Percentiles rank a stretch among this genome's conserved stretches.
These are phyloP conservation scores for Oryza meridionalis DNA, from an alignment of 176 grass and related monocot genomes.

Conservation along the genomic window DNA sequence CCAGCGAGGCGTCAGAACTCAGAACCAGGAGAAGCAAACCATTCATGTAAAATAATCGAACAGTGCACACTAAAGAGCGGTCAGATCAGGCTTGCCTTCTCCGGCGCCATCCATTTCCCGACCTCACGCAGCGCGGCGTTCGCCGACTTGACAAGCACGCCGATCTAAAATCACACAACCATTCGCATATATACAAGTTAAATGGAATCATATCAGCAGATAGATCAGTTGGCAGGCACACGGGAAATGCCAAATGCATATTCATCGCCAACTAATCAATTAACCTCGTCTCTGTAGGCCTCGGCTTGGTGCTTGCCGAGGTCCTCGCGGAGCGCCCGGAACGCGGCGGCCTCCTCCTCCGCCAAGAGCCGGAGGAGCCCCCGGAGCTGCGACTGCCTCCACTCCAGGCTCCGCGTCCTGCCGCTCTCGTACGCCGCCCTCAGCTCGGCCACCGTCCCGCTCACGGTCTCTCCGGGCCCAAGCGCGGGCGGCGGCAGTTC, in stretches of 20 bases:
- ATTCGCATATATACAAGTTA: not conserved
- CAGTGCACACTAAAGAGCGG: not conserved
- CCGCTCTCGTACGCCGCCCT: conserved; percentile 57
- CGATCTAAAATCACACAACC: conserved; percentile 44
- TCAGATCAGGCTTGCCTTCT: conserved; percentile 36
- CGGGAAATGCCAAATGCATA: not conserved
- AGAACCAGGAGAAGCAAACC: not conserved
- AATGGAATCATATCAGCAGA: not conserved
- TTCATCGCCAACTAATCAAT: not conserved
- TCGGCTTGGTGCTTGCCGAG: conserved; percentile 86
- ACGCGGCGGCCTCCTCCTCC: conserved; percentile 68
- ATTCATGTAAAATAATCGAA: not conserved
- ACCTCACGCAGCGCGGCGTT: conserved; percentile 52
- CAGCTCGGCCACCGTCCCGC: conserved; percentile 48
- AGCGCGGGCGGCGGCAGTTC: not conserved
- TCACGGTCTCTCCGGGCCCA: conserved; percentile 33
- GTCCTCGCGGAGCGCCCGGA: conserved; percentile 64
- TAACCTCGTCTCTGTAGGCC: conserved; percentile 87
- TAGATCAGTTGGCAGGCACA: not conserved
- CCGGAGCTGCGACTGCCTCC: conserved; percentile 73
- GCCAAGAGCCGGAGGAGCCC: conserved; percentile 59
- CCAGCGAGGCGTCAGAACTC: not conserved
- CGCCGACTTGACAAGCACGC: conserved; percentile 70
- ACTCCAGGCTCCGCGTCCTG: conserved; percentile 63
- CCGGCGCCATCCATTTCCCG: conserved; percentile 72